Base-by-base conservation (phyloP, 176 grass and related monocot genomes). In the Triticum turgidum region DNA sequence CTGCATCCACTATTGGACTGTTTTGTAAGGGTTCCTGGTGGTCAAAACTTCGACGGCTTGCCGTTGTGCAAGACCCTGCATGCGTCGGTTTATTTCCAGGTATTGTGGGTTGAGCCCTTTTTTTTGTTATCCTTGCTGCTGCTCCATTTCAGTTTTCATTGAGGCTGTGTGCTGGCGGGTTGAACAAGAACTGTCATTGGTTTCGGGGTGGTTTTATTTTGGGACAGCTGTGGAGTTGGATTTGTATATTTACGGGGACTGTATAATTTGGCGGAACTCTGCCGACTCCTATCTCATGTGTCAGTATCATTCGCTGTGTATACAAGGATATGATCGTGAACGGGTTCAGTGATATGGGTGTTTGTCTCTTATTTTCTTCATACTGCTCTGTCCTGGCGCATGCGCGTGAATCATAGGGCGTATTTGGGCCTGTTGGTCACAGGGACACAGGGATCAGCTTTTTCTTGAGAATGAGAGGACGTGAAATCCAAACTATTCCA, bases 1-100 rank as follows among this genome's bases (percentile, higher is more conserved):
- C 27, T 91, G 86, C 90, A 91, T 91, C 78, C 82, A 85, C 88
- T 78, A 24, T 65, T 78, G 54, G 41, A 85, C 24, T 91, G 51
- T 77, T 88, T 78, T 91, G 82, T 91, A 91, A 85, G 81, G 56
- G 85, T 42, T 76, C 2, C 79, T 82, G 65, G 69, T 34, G 54
- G 78, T 87, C 64, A 72, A 85, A 82, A 81, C 77, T 82, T 88
- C 1, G 76, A 70, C 32, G n/a, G 71, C 78, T 45, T 25, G 33
- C 78, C 9, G 3, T 81, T 88, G 82, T 86, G 82, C 65, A 91
- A 82, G 82, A 66, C 33, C 42, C 45, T 22, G 64, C 25, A 66
- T 66, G 78, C 21, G 84, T 91, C 35, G n/a, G 78, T 85, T 82
- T 88, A 78, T 88, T 85, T 78, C 18, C 12, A 15, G 64, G 42